phyloP scores from a whole-genome alignment of 345 rosid species.

The Sisymbrium altissimum region DNA sequence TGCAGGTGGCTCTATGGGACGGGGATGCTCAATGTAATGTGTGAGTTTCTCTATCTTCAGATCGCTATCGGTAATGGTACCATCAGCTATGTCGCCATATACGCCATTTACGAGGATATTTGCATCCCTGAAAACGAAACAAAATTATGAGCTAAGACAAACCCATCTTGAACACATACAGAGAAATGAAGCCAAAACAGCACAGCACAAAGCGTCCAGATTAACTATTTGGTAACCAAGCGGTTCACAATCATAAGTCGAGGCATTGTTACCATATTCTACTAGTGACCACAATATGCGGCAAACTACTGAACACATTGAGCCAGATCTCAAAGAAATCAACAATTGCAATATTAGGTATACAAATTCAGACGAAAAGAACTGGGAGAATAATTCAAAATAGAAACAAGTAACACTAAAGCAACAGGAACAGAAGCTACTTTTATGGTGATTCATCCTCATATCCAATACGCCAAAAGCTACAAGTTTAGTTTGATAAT shows the following conservation, averaged over 20 bases:
- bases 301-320: not conserved
- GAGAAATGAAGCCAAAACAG: not conserved
- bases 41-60: slow-evolving; percentile 76
- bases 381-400: not conserved
- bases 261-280: not conserved
- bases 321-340: not conserved
- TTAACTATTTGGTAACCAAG: not conserved
- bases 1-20: slow-evolving; percentile 91
- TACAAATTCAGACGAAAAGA: not conserved
- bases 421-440: not conserved
- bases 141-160: slow-evolving; percentile 1
- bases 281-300: not conserved
- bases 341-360: not conserved
- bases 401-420: not conserved
- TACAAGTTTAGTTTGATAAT: not conserved
- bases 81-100: slow-evolving; percentile 57
- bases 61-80: slow-evolving; percentile 31
- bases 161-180: not conserved
- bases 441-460: not conserved
- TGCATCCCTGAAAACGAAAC: slow-evolving; percentile 58
- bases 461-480: not conserved
- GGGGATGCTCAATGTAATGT: slow-evolving; percentile 86
- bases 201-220: not conserved
- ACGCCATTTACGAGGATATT: slow-evolving; percentile 49
- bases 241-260: not conserved